Base-by-base conservation (phyloP, 768 basidiomycete species). In the Cystobasidium onofrii region DNA sequence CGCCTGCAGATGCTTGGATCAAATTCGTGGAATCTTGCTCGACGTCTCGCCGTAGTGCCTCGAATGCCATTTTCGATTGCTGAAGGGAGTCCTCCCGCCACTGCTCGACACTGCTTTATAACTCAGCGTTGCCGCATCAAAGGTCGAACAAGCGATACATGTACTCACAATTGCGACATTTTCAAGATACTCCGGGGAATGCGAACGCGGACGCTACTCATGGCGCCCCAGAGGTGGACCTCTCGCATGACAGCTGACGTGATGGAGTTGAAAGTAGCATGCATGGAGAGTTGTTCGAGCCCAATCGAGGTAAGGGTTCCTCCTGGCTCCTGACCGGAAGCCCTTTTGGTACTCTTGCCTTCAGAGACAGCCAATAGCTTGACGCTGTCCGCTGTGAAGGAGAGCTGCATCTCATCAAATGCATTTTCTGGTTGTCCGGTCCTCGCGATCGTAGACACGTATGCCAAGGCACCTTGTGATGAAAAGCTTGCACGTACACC, bases 21-120 rank as follows among this genome's bases (percentile, higher is more conserved):
- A n/a, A 20, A 7, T 50, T n/a, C 3, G n/a, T 20, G 6, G 46
- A 17, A 55, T 55, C 4, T 1, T 27, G 65, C 52, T 77, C 77
- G 25, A 76, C 62, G 27, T 73, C 74, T 18, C 55, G 29, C 4
- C 76, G 73, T 0, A 77, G 74, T 27, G 76, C 76, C 15, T 73
- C 52, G n/a, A 77, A 73, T 25, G 74, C 66, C 6, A 74, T 44
- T 39, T 55, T 46, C 50, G 79, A 80, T 63, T 85, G 88, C 20
- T 91, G 88, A 34, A 92, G 83, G 77, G 88, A 91, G 76, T 91
- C 88, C 3, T 86, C 86, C 77, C 86, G 84, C 92, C 92, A 93
- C 77, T 91, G 88, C 77, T 91, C 88, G 29, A 88, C 80, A 78
- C 91, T 92, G 43, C 85, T 86, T 6, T 29, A 6, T 4, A 29